phyloP scores from a whole-genome alignment of 139 green algal species.

The Micractinium sp. region DNA sequence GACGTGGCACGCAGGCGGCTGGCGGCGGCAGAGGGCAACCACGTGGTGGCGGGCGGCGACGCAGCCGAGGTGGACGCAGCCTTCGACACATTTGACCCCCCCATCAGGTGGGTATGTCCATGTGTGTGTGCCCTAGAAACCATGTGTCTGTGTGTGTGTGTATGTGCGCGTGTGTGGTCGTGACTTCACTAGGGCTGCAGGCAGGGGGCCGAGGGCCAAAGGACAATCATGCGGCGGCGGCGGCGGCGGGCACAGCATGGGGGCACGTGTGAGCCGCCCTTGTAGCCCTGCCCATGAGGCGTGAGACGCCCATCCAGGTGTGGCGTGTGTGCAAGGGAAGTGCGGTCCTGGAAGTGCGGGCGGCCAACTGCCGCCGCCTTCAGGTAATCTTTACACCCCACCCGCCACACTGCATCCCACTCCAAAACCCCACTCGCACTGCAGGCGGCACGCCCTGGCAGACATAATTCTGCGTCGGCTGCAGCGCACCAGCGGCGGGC shows the following conservation, averaged over 20 bases:
- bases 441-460: slow-evolving; percentile 14
- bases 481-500: background rate
- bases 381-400: background rate
- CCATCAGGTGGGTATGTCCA: background rate
- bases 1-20: background rate
- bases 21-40: slow-evolving; percentile 8
- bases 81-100: slow-evolving; percentile 12
- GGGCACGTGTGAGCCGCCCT: too few relatives aligned
- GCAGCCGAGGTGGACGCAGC: slow-evolving; percentile 5
- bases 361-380: background rate
- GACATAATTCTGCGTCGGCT: background rate
- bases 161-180: too few relatives aligned
- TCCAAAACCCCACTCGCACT: background rate
- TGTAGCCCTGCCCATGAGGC: too few relatives aligned
- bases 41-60: background rate
- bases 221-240: too few relatives aligned
- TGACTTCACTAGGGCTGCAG: too few relatives aligned
- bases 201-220: too few relatives aligned
- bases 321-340: background rate
- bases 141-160: too few relatives aligned
- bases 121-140: background rate
- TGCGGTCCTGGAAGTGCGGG: background rate
- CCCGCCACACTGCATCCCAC: background rate
- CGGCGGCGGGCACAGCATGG: too few relatives aligned
- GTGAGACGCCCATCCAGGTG: too few relatives aligned